A percentile compares a stretch with the other conserved stretches of the same genome.
Conservation (phyloP, 2,329 filamentous ascomycete genomes). For the Calonectria honghensis region DNA sequence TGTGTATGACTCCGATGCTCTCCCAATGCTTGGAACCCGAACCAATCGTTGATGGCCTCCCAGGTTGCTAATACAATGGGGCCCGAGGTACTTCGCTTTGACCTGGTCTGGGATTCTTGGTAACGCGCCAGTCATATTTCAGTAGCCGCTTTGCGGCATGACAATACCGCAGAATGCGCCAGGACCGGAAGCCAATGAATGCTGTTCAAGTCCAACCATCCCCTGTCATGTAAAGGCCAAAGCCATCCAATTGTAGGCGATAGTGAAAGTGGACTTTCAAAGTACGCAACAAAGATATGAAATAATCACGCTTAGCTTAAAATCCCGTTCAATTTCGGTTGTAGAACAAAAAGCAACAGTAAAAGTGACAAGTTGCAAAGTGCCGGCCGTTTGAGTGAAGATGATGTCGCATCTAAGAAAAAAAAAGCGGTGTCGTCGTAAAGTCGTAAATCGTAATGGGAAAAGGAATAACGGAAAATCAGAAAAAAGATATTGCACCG, state of each 20-base stretch:
- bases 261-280: constrained; percentile 21
- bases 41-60: constrained; percentile 13
- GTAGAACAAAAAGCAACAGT: constrained; percentile 30
- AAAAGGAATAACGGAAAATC: constrained; percentile 17
- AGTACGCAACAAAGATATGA: constrained; percentile 15
- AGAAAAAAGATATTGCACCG: constrained; percentile 39
- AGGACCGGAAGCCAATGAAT: not conserved
- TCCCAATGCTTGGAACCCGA: not conserved
- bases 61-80: not conserved
- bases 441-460: constrained; percentile 54
- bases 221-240: constrained; percentile 11
- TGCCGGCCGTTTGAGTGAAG: constrained; percentile 47
- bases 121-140: constrained; percentile 8
- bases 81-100: not conserved
- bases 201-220: constrained; percentile 16
- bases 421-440: constrained; percentile 49
- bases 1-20: constrained; percentile 14
- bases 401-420: constrained; percentile 49
- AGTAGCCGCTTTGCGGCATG: not conserved
- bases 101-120: constrained; percentile 9
- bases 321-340: constrained; percentile 40
- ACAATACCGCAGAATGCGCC: not conserved
- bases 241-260: constrained; percentile 17
- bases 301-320: constrained; percentile 26
- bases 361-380: constrained; percentile 35